Evolutionary conservation across 768 basidiomycete species (phyloP), one percentile per base, ranked within the genome.

Genomic region (Imleria badia): DNA sequence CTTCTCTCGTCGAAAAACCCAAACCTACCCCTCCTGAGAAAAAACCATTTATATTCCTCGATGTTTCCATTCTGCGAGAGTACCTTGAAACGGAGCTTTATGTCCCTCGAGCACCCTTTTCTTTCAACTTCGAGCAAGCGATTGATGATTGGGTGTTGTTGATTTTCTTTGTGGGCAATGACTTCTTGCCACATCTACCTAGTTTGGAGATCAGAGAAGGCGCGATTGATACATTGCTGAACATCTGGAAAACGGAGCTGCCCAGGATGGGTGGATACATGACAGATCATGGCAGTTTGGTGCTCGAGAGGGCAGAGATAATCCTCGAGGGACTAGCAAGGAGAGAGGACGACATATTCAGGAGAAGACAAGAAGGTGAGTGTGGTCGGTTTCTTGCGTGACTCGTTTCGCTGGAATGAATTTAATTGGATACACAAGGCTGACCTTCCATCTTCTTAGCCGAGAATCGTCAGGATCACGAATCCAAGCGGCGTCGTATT

Each of bases 121-220:
- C 87, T 31, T 98, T 96, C 81, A 85, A 90, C 65, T 79, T 98
- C 72, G 97, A 99, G 74, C 87, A 89, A 73, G 94, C 97, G 35
- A 91, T 99, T 73, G 97, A 99, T 81, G 97, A 99, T 73, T 99
- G 97, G 97, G 93, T 99, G 63, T 85, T 99, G 67, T 84, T 99
- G 66, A 98, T 98, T 63, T 99, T 99, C 85, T 98, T 99, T 74
- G 97, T 99, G 71, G 97, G 97, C 63, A 99, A 99, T 77, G 98
- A 78, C 95, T 99, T 82, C 49, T 81, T 99, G 64, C 97, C 97
- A 20, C 97, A 99, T 76, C 81, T 99, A 54, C 97, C 97, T 23
- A 93, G 90, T 55, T 84, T 99, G 80, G 97, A 99, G 79, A 99
- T 99, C 70, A 85, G 97, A 65, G 96, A 99, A 78, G 97, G 97